Conservation (phyloP, 768 basidiomycete genomes). For the Termitomyces sp. region DNA sequence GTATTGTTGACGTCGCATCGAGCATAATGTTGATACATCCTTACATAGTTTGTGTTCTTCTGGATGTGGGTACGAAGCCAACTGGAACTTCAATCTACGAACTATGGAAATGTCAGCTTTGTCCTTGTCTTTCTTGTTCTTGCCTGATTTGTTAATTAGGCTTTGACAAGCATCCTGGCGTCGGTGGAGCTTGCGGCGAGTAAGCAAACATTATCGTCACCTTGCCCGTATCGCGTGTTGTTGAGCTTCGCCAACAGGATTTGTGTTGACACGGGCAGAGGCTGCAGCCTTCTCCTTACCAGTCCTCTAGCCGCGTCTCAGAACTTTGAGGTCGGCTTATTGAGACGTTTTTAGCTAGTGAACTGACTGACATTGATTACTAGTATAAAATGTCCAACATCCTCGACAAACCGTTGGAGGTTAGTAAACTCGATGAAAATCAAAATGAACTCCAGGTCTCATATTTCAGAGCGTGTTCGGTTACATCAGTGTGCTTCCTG, state of each 20-base stretch:
- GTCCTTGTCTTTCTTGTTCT: conserved; percentile 3
- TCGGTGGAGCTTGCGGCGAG: conserved; percentile 97
- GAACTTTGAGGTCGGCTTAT: conserved; percentile 71
- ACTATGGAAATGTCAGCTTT: conserved; percentile 78
- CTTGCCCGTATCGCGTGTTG: background rate
- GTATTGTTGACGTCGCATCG: conserved; percentile 8
- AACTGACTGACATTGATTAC: conserved; percentile 7
- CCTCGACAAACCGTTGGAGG: conserved; percentile 92
- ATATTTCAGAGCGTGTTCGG: conserved; percentile 65
- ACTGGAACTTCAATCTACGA: conserved; percentile 94
- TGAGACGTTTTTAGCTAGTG: background rate
- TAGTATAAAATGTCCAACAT: conserved; percentile 96
- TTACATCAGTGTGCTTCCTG: conserved; percentile 84
- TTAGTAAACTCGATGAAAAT: conserved; percentile 25
- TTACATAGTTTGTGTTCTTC: conserved; percentile 70
- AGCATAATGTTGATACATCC: background rate
- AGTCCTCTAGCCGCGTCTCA: conserved; percentile 88
- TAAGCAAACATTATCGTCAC: conserved; percentile 29
- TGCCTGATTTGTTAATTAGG: conserved; percentile 22
- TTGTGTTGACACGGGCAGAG: conserved; percentile 75
- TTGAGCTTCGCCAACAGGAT: conserved; percentile 40
- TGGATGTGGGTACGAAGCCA: conserved; percentile 96
- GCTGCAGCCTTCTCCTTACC: conserved; percentile 61
- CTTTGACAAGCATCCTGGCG: conserved; percentile 78
- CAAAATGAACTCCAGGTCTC: background rate